Conservation (phyloP, 371 early-diverging fungal genomes). For the Scutellospora calospora region DNA sequence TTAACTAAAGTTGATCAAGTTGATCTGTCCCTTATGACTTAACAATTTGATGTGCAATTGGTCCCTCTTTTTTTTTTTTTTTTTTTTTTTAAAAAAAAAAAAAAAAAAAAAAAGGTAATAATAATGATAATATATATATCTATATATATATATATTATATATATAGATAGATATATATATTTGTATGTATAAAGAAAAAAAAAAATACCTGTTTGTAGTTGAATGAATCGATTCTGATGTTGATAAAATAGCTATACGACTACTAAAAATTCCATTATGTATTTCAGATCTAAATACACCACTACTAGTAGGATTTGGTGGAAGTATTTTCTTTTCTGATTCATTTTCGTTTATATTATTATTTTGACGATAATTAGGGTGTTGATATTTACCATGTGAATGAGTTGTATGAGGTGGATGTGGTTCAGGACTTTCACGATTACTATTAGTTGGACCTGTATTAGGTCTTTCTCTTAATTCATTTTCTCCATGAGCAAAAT, state of each 20-base stretch:
- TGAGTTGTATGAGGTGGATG: not conserved
- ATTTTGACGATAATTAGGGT: slow-evolving; percentile 6
- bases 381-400: slow-evolving; percentile 21
- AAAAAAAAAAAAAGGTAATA: too few species aligned
- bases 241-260: not conserved
- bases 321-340: not conserved
- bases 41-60: not conserved
- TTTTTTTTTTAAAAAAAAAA: too few species aligned
- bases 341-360: slow-evolving; percentile 12
- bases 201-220: not conserved
- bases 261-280: slow-evolving; percentile 42
- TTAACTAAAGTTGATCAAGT: not conserved
- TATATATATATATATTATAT: too few species aligned
- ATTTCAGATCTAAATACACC: slow-evolving; percentile 39
- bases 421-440: slow-evolving; percentile 2
- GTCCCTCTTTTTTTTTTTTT: not conserved
- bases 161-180: too few species aligned
- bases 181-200: too few species aligned
- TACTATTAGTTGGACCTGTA: not conserved
- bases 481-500: slow-evolving; percentile 78
- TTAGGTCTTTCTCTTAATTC: slow-evolving; percentile 61
- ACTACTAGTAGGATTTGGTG: slow-evolving; percentile 1
- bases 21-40: too few species aligned
- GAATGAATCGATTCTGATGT: not conserved
- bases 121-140: too few species aligned